Base-by-base conservation (phyloP, 2,329 filamentous ascomycete genomes). In the Catunica adiposa region DNA sequence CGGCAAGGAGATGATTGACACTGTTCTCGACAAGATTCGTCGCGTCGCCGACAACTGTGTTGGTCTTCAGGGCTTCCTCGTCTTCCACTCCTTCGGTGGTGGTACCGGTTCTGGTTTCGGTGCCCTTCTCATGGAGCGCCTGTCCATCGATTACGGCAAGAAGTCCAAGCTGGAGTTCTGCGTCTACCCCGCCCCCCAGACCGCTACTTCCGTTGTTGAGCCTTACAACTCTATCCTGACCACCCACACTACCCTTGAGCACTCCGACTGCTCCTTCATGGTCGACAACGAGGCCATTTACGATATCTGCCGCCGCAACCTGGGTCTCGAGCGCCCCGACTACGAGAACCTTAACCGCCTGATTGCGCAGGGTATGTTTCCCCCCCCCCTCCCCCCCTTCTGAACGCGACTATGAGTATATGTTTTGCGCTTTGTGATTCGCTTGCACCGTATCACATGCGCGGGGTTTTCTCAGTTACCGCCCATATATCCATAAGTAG, bases 81-180 rank as follows among this genome's bases (percentile, higher is more conserved):
- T 98, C 68, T 97, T 97, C 86, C 92, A 98, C 84, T 97, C 90
- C 59, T 97, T 98, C 70, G 92, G 92, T 74, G 92, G 92, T 74
- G 92, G 92, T 77, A 98, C 92, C 65, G 92, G 92, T 66, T 98
- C 92, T 65, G 92, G 92, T 69, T 98, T 98, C 72, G 92, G 92
- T 74, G 92, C 92, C 66, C 83, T 98, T 63, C 79, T 98, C 65
- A 94, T 98, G 89, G 92, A 98, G 79, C 90, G 92, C 70, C 83
- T 98, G 60, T 97, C 92, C 37, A 87, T 96, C 67, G 92, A 98
- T 75, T 98, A 96, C 69, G 90, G 92, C 78, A 98, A 98, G 84
- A 98, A 98, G 84, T 94, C 86, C 81, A 98, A 98, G 84, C 82
- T 98, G 62, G 92, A 98, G 75, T 98, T 98, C 80, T 95, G 89